Conservation (phyloP, 345 rosid genomes). For the Geranium brycei region DNA sequence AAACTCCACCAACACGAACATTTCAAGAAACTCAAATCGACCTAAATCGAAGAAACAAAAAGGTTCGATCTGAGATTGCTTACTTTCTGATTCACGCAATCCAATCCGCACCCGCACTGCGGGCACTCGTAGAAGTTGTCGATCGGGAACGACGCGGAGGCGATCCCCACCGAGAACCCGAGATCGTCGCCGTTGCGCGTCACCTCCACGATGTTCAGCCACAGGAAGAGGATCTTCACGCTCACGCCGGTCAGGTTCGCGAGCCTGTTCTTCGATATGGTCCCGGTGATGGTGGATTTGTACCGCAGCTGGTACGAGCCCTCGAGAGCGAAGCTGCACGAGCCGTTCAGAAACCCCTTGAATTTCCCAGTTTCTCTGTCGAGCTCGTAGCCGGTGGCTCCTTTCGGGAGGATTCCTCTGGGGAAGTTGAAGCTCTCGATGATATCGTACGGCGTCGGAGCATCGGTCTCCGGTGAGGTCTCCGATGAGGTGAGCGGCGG, state of each 20-base stretch:
- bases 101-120: constrained; percentile 41
- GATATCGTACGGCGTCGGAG: constrained; percentile 17
- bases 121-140: constrained; percentile 26
- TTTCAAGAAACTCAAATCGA: background rate
- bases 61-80: background rate
- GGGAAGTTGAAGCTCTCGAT: constrained; percentile 27
- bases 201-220: constrained; percentile 36
- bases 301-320: constrained; percentile 33
- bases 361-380: constrained; percentile 30
- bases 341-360: constrained; percentile 16
- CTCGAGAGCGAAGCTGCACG: constrained; percentile 27
- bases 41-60: background rate
- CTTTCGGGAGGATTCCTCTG: constrained; percentile 27
- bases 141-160: constrained; percentile 28
- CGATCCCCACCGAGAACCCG: constrained; percentile 36
- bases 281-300: constrained; percentile 24
- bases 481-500: background rate
- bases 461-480: background rate
- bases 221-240: constrained; percentile 29
- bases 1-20: too few species aligned
- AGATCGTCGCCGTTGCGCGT: constrained; percentile 25
- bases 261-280: constrained; percentile 23
- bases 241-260: constrained; percentile 25
- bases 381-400: constrained; percentile 24
- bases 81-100: constrained; percentile 14